These are phyloP conservation scores for Bromus sterilis DNA, from an alignment of 176 grass and related monocot species.

Conservation along the genomic window DNA sequence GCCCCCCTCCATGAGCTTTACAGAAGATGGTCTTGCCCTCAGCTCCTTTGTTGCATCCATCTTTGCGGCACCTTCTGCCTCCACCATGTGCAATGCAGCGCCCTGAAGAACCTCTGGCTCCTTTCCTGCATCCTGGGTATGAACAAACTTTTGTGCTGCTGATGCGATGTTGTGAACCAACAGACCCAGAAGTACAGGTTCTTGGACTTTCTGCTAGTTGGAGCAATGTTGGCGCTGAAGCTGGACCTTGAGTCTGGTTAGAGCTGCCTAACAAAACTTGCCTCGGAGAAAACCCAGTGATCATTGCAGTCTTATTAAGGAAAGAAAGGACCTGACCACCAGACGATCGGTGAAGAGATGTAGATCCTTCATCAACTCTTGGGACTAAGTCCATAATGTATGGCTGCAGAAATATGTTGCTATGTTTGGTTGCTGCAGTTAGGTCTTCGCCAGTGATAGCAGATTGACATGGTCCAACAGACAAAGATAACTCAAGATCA, in stretches of 20 bases:
- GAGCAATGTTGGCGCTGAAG: constrained; percentile 5
- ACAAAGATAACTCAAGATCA: constrained; percentile 70
- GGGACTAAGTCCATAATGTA: constrained; percentile 32
- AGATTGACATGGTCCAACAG: constrained; percentile 62
- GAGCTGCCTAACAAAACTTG: constrained; percentile 8
- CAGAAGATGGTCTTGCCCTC: constrained; percentile 87
- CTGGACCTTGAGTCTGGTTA: constrained; percentile 6
- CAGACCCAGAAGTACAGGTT: constrained; percentile 30
- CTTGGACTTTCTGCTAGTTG: constrained; percentile 33
- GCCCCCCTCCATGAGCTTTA: constrained; percentile 83
- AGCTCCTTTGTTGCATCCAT: constrained; percentile 73
- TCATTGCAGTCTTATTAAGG: constrained; percentile 27
- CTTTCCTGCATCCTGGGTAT: constrained; percentile 58
- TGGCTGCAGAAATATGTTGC: constrained; percentile 21
- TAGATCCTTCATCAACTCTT: constrained; percentile 83
- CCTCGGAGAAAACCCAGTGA: neutral
- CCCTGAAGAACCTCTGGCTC: constrained; percentile 80
- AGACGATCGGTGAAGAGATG: constrained; percentile 60
- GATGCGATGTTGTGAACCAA: constrained; percentile 29
- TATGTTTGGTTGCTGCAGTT: neutral
- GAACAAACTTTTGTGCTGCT: constrained; percentile 59
- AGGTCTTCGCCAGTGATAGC: constrained; percentile 36
- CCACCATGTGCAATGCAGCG: constrained; percentile 85
- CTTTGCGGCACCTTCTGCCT: constrained; percentile 66
- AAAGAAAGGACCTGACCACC: constrained; percentile 55